A percentile compares a stretch with the other conserved stretches of the same genome.
Conservation (phyloP, 768 basidiomycete species). For the Lyophyllum decastes region DNA sequence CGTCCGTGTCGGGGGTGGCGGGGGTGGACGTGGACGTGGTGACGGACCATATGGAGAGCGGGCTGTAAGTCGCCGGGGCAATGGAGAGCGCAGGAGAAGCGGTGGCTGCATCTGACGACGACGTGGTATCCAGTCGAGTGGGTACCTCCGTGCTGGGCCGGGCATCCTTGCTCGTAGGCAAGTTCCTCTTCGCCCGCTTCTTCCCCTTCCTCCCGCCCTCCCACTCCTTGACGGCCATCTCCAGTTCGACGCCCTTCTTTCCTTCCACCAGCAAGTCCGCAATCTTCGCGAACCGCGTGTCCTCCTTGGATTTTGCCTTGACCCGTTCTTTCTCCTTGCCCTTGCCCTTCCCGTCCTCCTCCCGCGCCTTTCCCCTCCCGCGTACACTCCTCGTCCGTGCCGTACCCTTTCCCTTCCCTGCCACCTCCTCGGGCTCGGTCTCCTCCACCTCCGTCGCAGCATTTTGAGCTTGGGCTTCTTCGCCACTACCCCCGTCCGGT, state of each 20-base stretch:
- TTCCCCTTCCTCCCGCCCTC: constrained; percentile 34
- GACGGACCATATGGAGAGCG: not conserved
- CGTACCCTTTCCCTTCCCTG: constrained; percentile 1
- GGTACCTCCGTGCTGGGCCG: too few relatives aligned
- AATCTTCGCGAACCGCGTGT: constrained; percentile 66
- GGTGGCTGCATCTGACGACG: not conserved
- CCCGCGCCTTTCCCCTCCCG: constrained; percentile 36
- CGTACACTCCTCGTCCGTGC: constrained; percentile 15
- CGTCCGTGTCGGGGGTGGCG: not conserved
- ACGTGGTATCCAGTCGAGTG: not conserved
- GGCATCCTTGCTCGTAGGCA: too few relatives aligned
- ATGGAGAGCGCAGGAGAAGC: not conserved
- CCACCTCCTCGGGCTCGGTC: not conserved
- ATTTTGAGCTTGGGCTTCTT: constrained; percentile 18
- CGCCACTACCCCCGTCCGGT: constrained; percentile 35
- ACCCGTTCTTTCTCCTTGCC: constrained; percentile 4
- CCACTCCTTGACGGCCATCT: constrained; percentile 65
- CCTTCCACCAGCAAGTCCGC: constrained; percentile 67
- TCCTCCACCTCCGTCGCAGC: constrained; percentile 14
- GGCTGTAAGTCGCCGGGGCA: not conserved
- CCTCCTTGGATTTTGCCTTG: constrained; percentile 28
- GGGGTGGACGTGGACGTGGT: not conserved
- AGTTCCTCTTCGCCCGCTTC: not conserved
- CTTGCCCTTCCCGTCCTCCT: constrained; percentile 27
- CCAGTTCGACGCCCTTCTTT: constrained; percentile 63